These are phyloP conservation scores for Penicillium verrucosum DNA, from an alignment of 2,329 filamentous ascomycete genomes.

Conservation along the genomic window DNA sequence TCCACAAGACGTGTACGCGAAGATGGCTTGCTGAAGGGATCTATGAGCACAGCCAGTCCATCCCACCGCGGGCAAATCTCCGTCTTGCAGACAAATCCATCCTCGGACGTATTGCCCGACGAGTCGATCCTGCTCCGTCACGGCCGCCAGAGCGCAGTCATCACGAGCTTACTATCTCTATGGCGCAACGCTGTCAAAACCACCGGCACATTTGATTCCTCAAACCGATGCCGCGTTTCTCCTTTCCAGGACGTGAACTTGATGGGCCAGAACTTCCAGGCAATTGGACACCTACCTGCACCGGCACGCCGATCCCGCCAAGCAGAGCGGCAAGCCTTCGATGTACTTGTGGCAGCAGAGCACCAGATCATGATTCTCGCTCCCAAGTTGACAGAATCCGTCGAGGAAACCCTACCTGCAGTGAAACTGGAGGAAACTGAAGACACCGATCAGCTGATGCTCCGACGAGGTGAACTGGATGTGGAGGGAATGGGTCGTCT, in stretches of 20 bases:
- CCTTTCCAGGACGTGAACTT: constrained; percentile 39
- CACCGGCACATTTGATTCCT: constrained; percentile 40
- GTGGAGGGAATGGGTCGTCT: constrained; percentile 49
- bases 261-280: constrained; percentile 42
- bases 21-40: constrained; percentile 44
- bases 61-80: constrained; percentile 43
- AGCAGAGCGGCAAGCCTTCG: constrained; percentile 27
- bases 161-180: constrained; percentile 44
- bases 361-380: constrained; percentile 41
- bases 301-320: constrained; percentile 24
- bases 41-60: constrained; percentile 25
- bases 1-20: constrained; percentile 47
- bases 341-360: constrained; percentile 43
- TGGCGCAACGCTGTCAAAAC: constrained; percentile 43
- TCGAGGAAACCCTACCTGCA: constrained; percentile 13
- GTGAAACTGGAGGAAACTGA: constrained; percentile 18
- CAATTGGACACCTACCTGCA: constrained; percentile 37
- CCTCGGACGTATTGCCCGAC: constrained; percentile 37
- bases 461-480: constrained; percentile 45
- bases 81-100: constrained; percentile 38
- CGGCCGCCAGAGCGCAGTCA: constrained; percentile 39
- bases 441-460: constrained; percentile 42
- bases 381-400: constrained; percentile 28
- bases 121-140: constrained; percentile 46
- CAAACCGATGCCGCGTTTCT: constrained; percentile 38